Conservation (phyloP, 2,329 filamentous ascomycete species). For the Aulographum hederae region DNA sequence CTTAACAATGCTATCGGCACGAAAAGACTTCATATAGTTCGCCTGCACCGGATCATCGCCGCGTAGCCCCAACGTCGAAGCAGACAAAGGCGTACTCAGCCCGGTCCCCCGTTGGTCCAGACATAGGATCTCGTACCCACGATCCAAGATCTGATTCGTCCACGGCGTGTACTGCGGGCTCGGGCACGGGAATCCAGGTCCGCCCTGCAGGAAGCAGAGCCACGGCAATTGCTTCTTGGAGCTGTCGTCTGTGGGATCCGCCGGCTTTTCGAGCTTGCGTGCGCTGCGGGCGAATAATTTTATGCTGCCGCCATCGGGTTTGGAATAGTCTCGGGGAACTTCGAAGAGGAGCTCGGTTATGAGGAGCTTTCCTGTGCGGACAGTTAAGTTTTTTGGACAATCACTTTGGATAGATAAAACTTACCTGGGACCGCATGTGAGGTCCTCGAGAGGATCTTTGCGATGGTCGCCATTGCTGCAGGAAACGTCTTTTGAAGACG, state of each 20-base stretch:
- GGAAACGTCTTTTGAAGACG: no score
- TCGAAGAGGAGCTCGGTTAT: conserved; percentile 75
- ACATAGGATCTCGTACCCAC: conserved; percentile 67
- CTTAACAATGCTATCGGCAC: conserved; percentile 76
- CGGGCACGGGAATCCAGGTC: conserved; percentile 62
- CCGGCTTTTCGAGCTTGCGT: conserved; percentile 25
- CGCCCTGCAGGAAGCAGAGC: conserved; percentile 64
- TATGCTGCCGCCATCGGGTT: conserved; percentile 39
- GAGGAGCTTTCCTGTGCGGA: conserved; percentile 25
- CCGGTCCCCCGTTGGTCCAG: conserved; percentile 89
- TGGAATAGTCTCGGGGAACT: conserved; percentile 62
- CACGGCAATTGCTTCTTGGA: conserved; percentile 34
- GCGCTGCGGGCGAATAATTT: conserved; percentile 64
- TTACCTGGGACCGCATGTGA: no score
- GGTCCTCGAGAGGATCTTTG: no score
- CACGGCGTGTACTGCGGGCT: conserved; percentile 57
- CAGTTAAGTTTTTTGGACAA: no score
- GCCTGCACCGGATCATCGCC: conserved; percentile 51
- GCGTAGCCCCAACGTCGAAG: conserved; percentile 47
- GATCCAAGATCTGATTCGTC: conserved; percentile 52
- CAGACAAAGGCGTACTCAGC: conserved; percentile 61
- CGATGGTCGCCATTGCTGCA: no score
- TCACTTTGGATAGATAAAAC: no score
- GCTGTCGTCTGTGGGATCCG: conserved; percentile 26
- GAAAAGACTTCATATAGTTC: conserved; percentile 65